phyloP scores from a whole-genome alignment of 768 basidiomycete genomes.

The Pleurotus tuoliensis region DNA sequence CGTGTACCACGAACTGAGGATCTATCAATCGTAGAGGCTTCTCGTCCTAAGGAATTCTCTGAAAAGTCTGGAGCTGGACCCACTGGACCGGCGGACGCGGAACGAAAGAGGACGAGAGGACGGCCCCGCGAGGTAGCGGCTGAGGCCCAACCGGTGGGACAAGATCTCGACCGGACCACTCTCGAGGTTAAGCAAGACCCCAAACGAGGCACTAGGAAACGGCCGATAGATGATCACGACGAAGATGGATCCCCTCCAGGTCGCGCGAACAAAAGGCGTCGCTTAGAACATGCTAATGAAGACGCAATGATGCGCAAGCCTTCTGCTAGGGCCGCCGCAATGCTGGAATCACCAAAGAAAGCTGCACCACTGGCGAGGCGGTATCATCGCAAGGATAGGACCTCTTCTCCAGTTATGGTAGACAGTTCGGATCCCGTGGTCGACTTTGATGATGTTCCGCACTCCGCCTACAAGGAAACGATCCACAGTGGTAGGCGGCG shows the following conservation, averaged over 20 bases:
- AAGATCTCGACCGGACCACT: too few species aligned
- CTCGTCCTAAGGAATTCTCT: too few species aligned
- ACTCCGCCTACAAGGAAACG: not conserved
- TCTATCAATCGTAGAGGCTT: too few species aligned
- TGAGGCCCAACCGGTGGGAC: too few species aligned
- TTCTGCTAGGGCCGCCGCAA: not conserved
- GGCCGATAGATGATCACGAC: not conserved
- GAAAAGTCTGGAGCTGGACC: too few species aligned
- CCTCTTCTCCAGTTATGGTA: constrained; percentile 22
- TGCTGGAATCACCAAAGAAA: constrained; percentile 1
- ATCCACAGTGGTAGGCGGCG: constrained; percentile 10
- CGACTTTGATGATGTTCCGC: constrained; percentile 30
- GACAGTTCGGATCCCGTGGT: constrained; percentile 10
- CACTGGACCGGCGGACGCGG: too few species aligned
- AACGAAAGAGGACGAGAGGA: too few species aligned
- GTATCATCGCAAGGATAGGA: constrained; percentile 28
- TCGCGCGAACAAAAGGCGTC: not conserved
- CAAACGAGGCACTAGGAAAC: too few species aligned
- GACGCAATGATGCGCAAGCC: not conserved
- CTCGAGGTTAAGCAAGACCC: too few species aligned
- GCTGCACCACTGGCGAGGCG: not conserved
- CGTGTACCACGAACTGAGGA: too few species aligned
- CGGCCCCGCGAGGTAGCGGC: too few species aligned
- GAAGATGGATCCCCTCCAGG: not conserved
- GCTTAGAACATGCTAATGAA: not conserved